These are phyloP conservation scores for Zostera marina DNA, from an alignment of 116 monocot genomes.

Conservation along the genomic window DNA sequence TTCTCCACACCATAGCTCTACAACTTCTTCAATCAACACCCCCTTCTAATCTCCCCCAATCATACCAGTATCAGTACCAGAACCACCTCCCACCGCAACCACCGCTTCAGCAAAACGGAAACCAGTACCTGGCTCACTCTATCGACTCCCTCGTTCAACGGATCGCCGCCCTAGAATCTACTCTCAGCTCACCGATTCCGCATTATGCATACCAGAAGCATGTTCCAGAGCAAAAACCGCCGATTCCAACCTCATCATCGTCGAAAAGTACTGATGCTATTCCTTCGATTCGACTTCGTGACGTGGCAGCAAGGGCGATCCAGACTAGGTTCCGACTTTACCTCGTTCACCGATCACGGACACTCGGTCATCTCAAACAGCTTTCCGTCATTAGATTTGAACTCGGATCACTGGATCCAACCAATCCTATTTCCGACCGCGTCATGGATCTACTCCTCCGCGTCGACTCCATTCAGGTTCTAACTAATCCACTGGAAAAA, in stretches of 20 bases:
- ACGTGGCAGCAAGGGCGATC: slow-evolving; percentile 62
- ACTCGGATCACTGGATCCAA: slow-evolving; percentile 28
- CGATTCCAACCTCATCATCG: not conserved
- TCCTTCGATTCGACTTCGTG: slow-evolving; percentile 3
- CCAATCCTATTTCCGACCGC: slow-evolving; percentile 26
- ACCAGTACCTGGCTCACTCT: slow-evolving; percentile 7
- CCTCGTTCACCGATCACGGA: slow-evolving; percentile 59
- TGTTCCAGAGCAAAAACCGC: not conserved
- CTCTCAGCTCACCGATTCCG: slow-evolving; percentile 12
- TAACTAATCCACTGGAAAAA: not conserved
- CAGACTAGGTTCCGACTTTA: slow-evolving; percentile 54
- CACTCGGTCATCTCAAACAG: slow-evolving; percentile 49
- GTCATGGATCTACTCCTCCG: slow-evolving; percentile 52
- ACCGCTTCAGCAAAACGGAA: slow-evolving; percentile 5
- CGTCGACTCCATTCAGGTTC: slow-evolving; percentile 63
- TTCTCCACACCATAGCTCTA: slow-evolving; percentile 25
- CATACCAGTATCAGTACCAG: slow-evolving; percentile 2
- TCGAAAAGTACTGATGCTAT: not conserved
- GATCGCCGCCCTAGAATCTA: slow-evolving; percentile 53
- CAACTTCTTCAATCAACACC: slow-evolving; percentile 22
- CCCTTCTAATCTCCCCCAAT: slow-evolving; percentile 2
- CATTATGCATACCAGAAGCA: not conserved
- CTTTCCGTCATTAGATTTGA: slow-evolving; percentile 56
- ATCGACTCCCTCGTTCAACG: slow-evolving; percentile 50
- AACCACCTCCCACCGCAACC: not conserved